These are phyloP conservation scores for Kurtzmaniella quercitrusa DNA, from an alignment of 1,139 yeast genomes.

Conservation along the genomic window DNA sequence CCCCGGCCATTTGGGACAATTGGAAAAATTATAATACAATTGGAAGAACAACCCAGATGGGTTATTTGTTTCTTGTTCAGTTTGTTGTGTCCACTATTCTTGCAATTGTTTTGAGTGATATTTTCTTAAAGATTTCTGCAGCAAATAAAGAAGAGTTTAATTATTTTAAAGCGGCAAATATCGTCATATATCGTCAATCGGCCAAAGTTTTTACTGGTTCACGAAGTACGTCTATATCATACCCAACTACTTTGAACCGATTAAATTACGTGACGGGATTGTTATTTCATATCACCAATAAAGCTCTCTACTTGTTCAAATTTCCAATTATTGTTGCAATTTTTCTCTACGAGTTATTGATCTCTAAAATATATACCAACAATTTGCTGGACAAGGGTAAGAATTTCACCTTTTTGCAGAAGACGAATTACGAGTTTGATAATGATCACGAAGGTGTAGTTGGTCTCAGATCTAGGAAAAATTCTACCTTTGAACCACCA, in stretches of 20 bases:
- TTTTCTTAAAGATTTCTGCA: conserved; percentile 35
- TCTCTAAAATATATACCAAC: conserved; percentile 15
- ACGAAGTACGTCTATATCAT: conserved; percentile 11
- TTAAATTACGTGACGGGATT: conserved; percentile 1
- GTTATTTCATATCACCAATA: conserved; percentile 7
- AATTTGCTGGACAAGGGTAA: conserved; percentile 22
- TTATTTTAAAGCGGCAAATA: conserved; percentile 36
- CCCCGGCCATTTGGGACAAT: conserved; percentile 62
- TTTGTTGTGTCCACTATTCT: conserved; percentile 56
- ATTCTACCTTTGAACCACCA: conserved; percentile 12
- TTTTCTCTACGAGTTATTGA: conserved; percentile 27
- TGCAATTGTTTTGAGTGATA: conserved; percentile 52
- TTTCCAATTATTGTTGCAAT: conserved; percentile 33
- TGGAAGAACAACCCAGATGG: conserved; percentile 48
- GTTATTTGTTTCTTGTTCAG: conserved; percentile 53
- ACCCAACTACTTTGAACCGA: conserved; percentile 8
- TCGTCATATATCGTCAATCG: conserved; percentile 24
- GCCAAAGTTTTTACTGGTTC: conserved; percentile 10
- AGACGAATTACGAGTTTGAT: conserved; percentile 13
- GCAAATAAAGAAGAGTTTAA: conserved; percentile 40
- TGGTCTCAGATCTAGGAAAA: conserved; percentile 16
- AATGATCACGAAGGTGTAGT: conserved; percentile 22
- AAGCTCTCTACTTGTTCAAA: conserved; percentile 22
- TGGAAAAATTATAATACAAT: conserved; percentile 50
- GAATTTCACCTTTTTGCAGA: conserved; percentile 31